Conservation (phyloP, 805 yeast species). For the Starmerella apis region DNA sequence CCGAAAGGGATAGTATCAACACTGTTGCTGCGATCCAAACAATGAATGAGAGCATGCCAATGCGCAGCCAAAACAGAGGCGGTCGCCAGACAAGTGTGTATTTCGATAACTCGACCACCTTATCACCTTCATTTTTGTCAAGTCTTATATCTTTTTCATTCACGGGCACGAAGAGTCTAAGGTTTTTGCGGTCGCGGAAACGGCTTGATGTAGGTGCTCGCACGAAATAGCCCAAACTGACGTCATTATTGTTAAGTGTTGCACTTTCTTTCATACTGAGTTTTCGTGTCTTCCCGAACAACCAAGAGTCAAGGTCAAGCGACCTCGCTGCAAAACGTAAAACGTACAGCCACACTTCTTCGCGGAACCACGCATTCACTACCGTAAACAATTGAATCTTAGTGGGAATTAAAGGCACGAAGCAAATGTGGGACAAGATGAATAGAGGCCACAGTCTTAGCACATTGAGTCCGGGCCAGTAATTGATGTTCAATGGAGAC, state of each 20-base stretch:
- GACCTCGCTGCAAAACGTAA: conserved; percentile 8
- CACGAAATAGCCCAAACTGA: conserved; percentile 67
- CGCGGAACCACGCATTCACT: conserved; percentile 44
- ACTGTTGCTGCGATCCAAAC: conserved; percentile 35
- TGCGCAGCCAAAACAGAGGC: conserved; percentile 55
- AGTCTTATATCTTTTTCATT: conserved; percentile 53
- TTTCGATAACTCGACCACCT: conserved; percentile 34
- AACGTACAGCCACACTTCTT: conserved; percentile 26
- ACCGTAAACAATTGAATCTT: conserved; percentile 47
- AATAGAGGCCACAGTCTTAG: conserved; percentile 18
- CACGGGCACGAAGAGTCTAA: conserved; percentile 70
- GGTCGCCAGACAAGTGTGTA: conserved; percentile 82
- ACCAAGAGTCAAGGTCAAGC: conserved; percentile 30
- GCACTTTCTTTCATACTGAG: conserved; percentile 36
- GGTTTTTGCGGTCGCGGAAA: conserved; percentile 49
- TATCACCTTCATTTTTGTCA: conserved; percentile 33
- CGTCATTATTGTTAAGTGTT: conserved; percentile 45
- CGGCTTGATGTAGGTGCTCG: conserved; percentile 72
- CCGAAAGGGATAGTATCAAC: conserved; percentile 5
- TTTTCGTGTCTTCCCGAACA: conserved; percentile 33
- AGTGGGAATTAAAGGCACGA: conserved; percentile 35
- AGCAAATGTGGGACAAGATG: neutral
- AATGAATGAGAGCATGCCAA: conserved; percentile 39
- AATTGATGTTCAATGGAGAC: conserved; percentile 28
- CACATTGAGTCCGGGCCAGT: conserved; percentile 17